Evolutionary conservation across 352 stramenopile species (phyloP).

Genomic region (Peronosclerospora sorghi): DNA sequence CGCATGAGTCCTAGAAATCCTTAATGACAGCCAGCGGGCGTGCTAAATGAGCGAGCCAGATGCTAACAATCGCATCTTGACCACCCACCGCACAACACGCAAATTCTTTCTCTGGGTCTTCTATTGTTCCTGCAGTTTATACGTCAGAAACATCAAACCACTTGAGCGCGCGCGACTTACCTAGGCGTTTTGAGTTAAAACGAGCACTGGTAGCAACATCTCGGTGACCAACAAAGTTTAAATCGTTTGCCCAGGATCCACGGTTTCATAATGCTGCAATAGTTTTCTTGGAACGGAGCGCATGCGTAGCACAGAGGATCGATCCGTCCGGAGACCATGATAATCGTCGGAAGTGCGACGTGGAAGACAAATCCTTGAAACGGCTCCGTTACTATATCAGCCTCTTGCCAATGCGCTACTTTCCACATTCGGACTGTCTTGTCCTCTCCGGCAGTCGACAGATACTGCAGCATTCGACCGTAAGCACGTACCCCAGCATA

Average conservation of each 20-base stretch:
- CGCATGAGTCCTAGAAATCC: conserved; percentile 71
- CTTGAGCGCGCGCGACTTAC: no score
- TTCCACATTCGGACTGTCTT: conserved; percentile 80
- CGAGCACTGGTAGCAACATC: conserved; percentile 63
- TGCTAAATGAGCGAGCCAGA: conserved; percentile 76
- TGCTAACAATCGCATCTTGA: conserved; percentile 75
- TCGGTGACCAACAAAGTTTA: conserved; percentile 80
- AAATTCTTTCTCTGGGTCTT: conserved; percentile 60
- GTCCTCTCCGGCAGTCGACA: conserved; percentile 73
- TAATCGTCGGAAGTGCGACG: conserved; percentile 80
- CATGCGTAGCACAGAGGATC: conserved; percentile 68
- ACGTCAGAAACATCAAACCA: background rate
- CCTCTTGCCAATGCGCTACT: conserved; percentile 67
- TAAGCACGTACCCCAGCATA: background rate
- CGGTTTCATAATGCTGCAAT: conserved; percentile 62
- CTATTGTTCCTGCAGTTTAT: conserved; percentile 34
- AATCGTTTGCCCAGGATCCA: conserved; percentile 71
- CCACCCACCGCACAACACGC: conserved; percentile 73
- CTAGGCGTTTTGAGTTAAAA: conserved; percentile 74
- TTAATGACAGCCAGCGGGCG: no score
- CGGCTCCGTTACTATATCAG: no score
- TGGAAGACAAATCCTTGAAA: conserved; percentile 70
- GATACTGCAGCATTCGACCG: no score
- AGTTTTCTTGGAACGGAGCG: conserved; percentile 82
- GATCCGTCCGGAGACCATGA: conserved; percentile 76